phyloP scores from a whole-genome alignment of 2,329 filamentous ascomycete species.

The Thelonectria rubi region DNA sequence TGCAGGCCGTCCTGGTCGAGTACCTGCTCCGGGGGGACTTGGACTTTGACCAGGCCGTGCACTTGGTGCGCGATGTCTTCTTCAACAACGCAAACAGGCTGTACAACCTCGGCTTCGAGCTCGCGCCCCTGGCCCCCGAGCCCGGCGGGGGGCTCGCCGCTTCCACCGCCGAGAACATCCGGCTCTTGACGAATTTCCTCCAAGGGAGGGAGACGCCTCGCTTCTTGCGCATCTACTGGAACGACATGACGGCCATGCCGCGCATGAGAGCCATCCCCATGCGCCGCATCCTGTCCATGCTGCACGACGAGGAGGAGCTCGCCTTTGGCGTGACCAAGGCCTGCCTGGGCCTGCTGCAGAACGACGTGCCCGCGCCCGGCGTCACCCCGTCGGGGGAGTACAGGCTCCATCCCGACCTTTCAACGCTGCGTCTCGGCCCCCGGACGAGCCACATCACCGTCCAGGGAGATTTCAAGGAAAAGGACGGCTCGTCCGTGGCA shows the following conservation, averaged over 20 bases:
- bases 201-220: conserved; percentile 61
- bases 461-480: conserved; percentile 71
- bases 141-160: conserved; percentile 6
- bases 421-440: conserved; percentile 67
- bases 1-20: conserved; percentile 74
- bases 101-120: conserved; percentile 67
- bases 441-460: conserved; percentile 70
- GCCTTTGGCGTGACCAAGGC: conserved; percentile 72
- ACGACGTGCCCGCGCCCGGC: conserved; percentile 65
- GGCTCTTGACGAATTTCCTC: conserved; percentile 50
- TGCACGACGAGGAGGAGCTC: conserved; percentile 55
- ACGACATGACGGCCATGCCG: conserved; percentile 78
- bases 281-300: conserved; percentile 59
- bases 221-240: conserved; percentile 79
- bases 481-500: conserved; percentile 58
- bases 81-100: conserved; percentile 81
- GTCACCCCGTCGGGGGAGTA: conserved; percentile 71
- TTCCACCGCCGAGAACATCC: conserved; percentile 20
- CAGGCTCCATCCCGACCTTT: conserved; percentile 71
- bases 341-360: conserved; percentile 72
- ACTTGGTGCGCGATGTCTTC: conserved; percentile 72
- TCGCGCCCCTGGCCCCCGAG: conserved; percentile 43
- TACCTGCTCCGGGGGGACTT: conserved; percentile 72
- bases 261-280: conserved; percentile 75
- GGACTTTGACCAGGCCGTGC: conserved; percentile 67